Evolutionary conservation across 495 filamentous ascomycete species (phyloP).

Genomic region (Xylaria curta): DNA sequence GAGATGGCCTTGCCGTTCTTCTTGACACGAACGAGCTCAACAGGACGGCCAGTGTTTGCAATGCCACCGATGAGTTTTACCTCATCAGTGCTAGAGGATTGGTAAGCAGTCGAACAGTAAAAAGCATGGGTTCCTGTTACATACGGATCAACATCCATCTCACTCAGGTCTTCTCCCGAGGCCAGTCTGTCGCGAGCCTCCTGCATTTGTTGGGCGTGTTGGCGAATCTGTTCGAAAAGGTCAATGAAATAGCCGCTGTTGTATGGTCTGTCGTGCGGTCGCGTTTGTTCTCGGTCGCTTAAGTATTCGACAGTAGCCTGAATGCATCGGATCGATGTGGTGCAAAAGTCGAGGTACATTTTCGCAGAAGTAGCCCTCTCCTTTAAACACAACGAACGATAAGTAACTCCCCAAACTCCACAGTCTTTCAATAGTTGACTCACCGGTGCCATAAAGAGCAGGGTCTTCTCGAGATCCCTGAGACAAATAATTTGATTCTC

Average conservation of each 20-base stretch:
- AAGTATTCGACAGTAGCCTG: slow-evolving; percentile 81
- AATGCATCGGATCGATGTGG: slow-evolving; percentile 83
- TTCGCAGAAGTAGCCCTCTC: slow-evolving; percentile 70
- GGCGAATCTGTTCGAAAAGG: slow-evolving; percentile 82
- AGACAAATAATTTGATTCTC: slow-evolving; percentile 83
- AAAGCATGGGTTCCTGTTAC: slow-evolving; percentile 23
- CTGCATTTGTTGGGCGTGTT: slow-evolving; percentile 67
- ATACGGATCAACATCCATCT: slow-evolving; percentile 63
- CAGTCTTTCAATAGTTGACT: slow-evolving; percentile 63
- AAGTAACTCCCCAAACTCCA: slow-evolving; percentile 67
- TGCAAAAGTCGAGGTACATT: slow-evolving; percentile 83
- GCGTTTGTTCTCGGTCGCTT: slow-evolving; percentile 78
- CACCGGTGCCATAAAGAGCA: slow-evolving; percentile 86
- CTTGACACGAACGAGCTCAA: slow-evolving; percentile 75
- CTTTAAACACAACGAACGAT: slow-evolving; percentile 70
- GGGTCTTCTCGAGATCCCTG: slow-evolving; percentile 86
- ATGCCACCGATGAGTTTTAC: slow-evolving; percentile 78
- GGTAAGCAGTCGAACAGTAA: slow-evolving; percentile 46
- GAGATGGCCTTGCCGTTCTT: slow-evolving; percentile 80
- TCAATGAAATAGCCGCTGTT: slow-evolving; percentile 94
- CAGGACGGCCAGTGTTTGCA: slow-evolving; percentile 75
- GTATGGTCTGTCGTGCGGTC: slow-evolving; percentile 84
- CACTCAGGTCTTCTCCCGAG: slow-evolving; percentile 48
- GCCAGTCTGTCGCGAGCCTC: slow-evolving; percentile 56
- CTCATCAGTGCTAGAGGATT: slow-evolving; percentile 62